phyloP scores from a whole-genome alignment of 129 eudicot genomes.

The Lactuca saligna region DNA sequence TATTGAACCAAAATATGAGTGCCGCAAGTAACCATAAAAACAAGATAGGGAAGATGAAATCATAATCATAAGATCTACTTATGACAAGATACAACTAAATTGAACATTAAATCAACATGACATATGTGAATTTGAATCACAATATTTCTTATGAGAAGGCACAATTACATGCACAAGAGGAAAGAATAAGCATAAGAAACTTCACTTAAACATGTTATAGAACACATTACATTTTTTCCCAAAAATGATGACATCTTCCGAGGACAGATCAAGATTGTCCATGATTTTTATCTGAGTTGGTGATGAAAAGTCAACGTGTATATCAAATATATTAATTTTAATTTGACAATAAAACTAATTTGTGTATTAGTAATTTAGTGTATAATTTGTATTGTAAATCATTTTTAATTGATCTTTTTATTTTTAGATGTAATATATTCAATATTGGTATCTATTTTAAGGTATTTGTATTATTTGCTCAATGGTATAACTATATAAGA shows the following conservation, averaged over 20 bases:
- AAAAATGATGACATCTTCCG: conserved; percentile 54
- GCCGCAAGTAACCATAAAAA: conserved; percentile 45
- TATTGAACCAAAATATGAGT: conserved; percentile 84
- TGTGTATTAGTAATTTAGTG: background rate
- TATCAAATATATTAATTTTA: background rate
- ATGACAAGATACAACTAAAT: too few relatives aligned
- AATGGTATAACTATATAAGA: too few relatives aligned
- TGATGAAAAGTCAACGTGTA: conserved; percentile 84
- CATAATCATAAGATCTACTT: background rate
- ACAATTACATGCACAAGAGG: background rate
- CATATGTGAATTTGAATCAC: background rate
- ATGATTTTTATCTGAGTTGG: conserved; percentile 81
- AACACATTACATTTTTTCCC: background rate
- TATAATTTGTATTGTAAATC: too few relatives aligned
- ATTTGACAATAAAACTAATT: background rate
- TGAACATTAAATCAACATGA: background rate
- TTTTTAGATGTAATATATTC: too few relatives aligned
- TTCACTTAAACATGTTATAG: background rate
- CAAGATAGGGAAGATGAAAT: background rate
- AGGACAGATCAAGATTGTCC: conserved; percentile 66
- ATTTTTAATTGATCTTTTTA: too few relatives aligned
- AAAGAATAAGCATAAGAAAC: background rate
- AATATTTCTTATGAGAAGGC: background rate
- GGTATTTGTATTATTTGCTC: too few relatives aligned
- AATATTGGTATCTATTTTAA: too few relatives aligned